Evolutionary conservation across 148 eudicot species (phyloP).

Genomic region (Salicornia ramosissima): DNA sequence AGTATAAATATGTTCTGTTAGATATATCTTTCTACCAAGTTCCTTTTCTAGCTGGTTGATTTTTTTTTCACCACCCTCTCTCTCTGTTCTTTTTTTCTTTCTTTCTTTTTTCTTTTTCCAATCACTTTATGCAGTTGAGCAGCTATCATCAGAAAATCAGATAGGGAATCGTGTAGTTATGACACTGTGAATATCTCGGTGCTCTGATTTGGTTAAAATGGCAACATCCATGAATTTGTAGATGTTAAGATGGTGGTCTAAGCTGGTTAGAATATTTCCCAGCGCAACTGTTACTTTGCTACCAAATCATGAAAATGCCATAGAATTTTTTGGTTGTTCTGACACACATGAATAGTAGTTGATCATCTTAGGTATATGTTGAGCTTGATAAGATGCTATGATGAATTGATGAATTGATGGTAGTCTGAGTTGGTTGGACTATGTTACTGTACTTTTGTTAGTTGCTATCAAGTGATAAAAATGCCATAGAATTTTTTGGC

Average conservation of each 20-base stretch:
- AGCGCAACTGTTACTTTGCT: neutral
- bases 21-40: neutral
- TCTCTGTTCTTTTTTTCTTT: too few relatives aligned
- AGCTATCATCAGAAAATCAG: neutral
- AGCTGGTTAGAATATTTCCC: neutral
- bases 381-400: too few relatives aligned
- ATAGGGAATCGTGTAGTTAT: neutral
- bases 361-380: neutral
- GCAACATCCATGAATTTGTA: neutral
- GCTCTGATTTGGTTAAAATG: neutral
- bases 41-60: neutral
- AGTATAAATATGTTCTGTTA: neutral
- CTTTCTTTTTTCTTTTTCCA: neutral
- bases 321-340: neutral
- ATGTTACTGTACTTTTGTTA: too few relatives aligned
- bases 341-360: neutral
- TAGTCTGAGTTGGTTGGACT: too few relatives aligned
- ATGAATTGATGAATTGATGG: too few relatives aligned
- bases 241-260: neutral
- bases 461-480: neutral
- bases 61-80: neutral
- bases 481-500: neutral
- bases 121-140: too few relatives aligned
- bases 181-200: neutral
- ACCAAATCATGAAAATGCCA: neutral